A percentile compares a stretch with the other conserved stretches of the same genome.
Evolutionary conservation across 208 protist species (phyloP).

Genomic region (Trypanosoma avium): DNA sequence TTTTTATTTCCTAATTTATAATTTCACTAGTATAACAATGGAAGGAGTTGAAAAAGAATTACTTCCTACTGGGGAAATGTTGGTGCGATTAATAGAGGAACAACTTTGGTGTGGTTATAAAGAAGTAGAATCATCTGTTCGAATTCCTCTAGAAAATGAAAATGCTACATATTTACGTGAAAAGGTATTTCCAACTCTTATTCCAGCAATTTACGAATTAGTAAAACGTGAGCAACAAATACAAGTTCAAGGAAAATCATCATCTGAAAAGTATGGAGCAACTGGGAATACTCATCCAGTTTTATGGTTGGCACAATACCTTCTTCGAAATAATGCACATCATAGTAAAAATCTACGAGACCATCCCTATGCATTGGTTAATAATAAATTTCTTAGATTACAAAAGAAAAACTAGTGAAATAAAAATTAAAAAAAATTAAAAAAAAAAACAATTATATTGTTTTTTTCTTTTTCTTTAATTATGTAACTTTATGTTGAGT

Average conservation of each 20-base stretch:
- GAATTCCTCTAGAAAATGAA: constrained; percentile 21
- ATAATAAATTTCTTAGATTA: constrained; percentile 46
- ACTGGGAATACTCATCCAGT: constrained; percentile 47
- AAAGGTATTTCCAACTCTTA: constrained; percentile 72
- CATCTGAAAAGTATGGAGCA: constrained; percentile 10
- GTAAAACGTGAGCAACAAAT: constrained; percentile 38
- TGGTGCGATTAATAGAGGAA: constrained; percentile 73
- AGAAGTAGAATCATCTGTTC: constrained; percentile 7
- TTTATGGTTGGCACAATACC: constrained; percentile 77
- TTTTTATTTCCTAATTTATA: too few relatives aligned
- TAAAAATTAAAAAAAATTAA: too few relatives aligned
- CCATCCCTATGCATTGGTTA: constrained; percentile 64
- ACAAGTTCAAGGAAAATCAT: background rate
- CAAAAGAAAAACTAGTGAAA: constrained; percentile 27
- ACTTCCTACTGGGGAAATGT: constrained; percentile 34
- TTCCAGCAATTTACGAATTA: constrained; percentile 64
- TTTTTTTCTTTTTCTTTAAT: constrained; percentile 1
- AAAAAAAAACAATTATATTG: background rate
- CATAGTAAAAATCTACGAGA: constrained; percentile 33
- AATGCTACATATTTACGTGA: constrained; percentile 60
- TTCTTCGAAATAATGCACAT: constrained; percentile 68
- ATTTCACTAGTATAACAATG: constrained; percentile 23
- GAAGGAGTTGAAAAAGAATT: constrained; percentile 15
- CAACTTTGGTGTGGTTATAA: constrained; percentile 60
- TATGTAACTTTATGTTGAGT: too few relatives aligned